Base-by-base conservation (phyloP, 2,329 filamentous ascomycete genomes). In the Botryosphaeria agaves region DNA sequence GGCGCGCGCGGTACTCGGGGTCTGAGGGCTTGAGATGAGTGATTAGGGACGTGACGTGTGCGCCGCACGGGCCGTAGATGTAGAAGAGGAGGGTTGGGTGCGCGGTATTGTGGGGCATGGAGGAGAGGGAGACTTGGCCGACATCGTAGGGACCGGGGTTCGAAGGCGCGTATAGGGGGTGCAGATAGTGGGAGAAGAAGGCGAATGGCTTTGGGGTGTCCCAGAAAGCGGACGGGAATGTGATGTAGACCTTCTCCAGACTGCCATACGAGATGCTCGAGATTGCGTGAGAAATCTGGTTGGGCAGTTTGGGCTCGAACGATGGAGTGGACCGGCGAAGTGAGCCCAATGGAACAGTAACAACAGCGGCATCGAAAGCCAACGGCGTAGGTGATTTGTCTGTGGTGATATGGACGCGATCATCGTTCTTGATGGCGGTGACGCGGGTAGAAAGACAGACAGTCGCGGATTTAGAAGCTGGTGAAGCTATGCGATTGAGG, bases 11-110 rank as follows among this genome's bases (percentile, higher is more conserved):
- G 41, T 66, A 66, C 34, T 66, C 56, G 3, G 60, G 44, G 14
- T 61, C 53, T 2, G 59, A 47, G 9, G 42, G 34, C n/a, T 29
- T 21, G 3, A 52, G 40, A 7, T 47, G 32, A 6, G 39, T 33
- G 19, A 47, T 36, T 7, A 53, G 37, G 11, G 34, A 34, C 0
- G 66, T 71, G 27, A 78, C 49, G 41, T 66, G 59, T 6, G 52
- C 50, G 1, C 69, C 72, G 46, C 73, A 69, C 14, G 64, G 65
- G 21, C 77, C 77, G 43, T 72, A 76, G 20, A 64, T 74, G 57
- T 84, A 93, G 64, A 92, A 93, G 16, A 93, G 67, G 3, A 93
- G 64, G 0, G 82, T 91, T 5, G 84, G 78, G 35, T 92, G 83
- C 0, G 75, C 65, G 30, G 59, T 61, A 2, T 56, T 44, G 0